phyloP scores from a whole-genome alignment of 192 early-diverging fungal genomes.

The Pilobolus umbonatus region DNA sequence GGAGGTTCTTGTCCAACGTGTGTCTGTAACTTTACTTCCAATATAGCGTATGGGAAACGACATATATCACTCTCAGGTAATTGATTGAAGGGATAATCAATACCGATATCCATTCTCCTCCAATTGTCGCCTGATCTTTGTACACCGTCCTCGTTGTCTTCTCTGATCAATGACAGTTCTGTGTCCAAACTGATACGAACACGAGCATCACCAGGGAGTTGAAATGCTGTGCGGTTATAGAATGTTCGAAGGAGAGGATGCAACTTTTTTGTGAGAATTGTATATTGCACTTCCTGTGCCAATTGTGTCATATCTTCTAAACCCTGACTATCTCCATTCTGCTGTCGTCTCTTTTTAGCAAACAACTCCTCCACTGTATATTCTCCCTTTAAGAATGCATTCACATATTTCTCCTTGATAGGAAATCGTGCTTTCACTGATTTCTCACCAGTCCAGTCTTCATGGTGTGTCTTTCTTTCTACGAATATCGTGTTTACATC shows the following conservation, averaged over 20 bases:
- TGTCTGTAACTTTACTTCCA: conserved; percentile 98
- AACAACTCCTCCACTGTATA: conserved; percentile 77
- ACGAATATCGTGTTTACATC: conserved; percentile 84
- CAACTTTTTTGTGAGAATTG: conserved; percentile 66
- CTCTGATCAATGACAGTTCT: conserved; percentile 92
- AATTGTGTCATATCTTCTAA: conserved; percentile 69
- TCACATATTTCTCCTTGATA: conserved; percentile 94
- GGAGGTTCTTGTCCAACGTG: conserved; percentile 86
- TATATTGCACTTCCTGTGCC: conserved; percentile 67
- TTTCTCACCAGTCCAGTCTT: conserved; percentile 95
- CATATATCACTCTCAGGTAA: conserved; percentile 78
- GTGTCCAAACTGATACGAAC: conserved; percentile 97
- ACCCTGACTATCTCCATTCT: conserved; percentile 76
- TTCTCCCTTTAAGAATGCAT: conserved; percentile 76
- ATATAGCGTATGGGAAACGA: conserved; percentile 92
- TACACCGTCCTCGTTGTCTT: conserved; percentile 82
- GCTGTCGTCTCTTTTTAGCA: conserved; percentile 71
- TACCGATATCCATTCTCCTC: conserved; percentile 89
- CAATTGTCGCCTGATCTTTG: conserved; percentile 84
- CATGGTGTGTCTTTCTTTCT: conserved; percentile 95
- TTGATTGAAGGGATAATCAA: conserved; percentile 87
- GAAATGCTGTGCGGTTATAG: conserved; percentile 99
- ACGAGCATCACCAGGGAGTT: conserved; percentile 94
- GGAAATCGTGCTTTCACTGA: conserved; percentile 91
- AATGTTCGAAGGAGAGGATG: conserved; percentile 87